Evolutionary conservation across 2,329 filamentous ascomycete species (phyloP).

Genomic region (Nemania serpens): DNA sequence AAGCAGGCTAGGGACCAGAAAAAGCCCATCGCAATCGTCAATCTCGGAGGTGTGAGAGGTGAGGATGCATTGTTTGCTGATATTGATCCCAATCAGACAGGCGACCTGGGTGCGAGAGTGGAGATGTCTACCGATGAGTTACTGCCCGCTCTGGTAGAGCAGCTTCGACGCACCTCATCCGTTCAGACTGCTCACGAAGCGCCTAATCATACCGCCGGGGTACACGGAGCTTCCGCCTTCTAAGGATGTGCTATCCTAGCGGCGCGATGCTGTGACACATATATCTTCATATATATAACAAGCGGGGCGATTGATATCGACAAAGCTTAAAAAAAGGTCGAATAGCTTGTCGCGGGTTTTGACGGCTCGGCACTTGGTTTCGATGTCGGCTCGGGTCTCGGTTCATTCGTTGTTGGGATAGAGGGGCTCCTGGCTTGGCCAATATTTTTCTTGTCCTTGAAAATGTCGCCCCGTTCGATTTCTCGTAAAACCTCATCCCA

Average conservation of each 20-base stretch:
- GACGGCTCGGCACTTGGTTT: conserved; percentile 29
- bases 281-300: conserved; percentile 23
- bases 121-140: conserved; percentile 63
- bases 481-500: conserved; percentile 82
- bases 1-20: conserved; percentile 80
- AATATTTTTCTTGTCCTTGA: conserved; percentile 53
- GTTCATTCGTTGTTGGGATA: conserved; percentile 31
- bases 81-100: conserved; percentile 56
- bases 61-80: conserved; percentile 73
- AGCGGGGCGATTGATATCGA: conserved; percentile 12
- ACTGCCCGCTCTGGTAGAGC: conserved; percentile 60
- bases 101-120: conserved; percentile 58
- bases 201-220: conserved; percentile 33
- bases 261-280: conserved; percentile 1
- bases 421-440: conserved; percentile 45
- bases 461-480: conserved; percentile 66
- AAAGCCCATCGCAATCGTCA: conserved; percentile 86
- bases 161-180: conserved; percentile 46
- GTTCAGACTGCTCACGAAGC: conserved; percentile 22
- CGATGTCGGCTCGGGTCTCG: conserved; percentile 31
- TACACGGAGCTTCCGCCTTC: conserved; percentile 49
- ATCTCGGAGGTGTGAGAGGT: conserved; percentile 81
- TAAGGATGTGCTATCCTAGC: conserved; percentile 63
- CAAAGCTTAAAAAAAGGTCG: conserved; percentile 55
- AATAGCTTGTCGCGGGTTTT: conserved; percentile 42